Base-by-base conservation (phyloP, 352 stramenopile genomes). In the Pythium biforme region DNA sequence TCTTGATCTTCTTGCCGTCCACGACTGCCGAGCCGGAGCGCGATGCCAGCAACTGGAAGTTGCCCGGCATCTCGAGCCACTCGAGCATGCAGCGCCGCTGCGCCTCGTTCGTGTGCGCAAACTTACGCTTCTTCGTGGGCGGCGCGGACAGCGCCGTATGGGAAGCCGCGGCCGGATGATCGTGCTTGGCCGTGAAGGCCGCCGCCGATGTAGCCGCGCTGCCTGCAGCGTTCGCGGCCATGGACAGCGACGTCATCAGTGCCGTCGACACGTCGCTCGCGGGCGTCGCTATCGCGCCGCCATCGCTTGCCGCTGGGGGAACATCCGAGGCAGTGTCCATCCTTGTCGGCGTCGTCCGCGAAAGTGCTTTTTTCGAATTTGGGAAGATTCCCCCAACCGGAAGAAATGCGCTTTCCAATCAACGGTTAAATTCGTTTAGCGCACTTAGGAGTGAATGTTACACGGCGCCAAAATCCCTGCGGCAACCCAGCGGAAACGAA, bases 31-130 rank as follows among this genome's bases (percentile, higher is more conserved):
- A 20, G 27, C 51, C 47, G 23, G 39, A 48, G 15, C 48, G 53
- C 54, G 48, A 23, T 23, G 72, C 76, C 26, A 88, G 66, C 33
- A 85, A 53, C 29, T 72, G 50, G 48, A 86, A 88, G 64, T 86
- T 79, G 29, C 57, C 64, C 0, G 68, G 64, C 14, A 70, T 62
- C 59, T 88, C 79, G 12, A 88, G 73, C 76, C 76, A 88, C 51
- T 84, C 65, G n/a, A 88, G 58, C 59, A 88, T 70, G 45, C 52
- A 61, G 59, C 72, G 55, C 25, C 75, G 76, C 55, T 88, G 79
- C 37, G 66, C 70, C 10, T 74, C 64, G 5, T 62, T 88, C 59
- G 79, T 84, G 68, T 79, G 79, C 37, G 58, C 64, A 49, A 79
- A 83, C 72, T 80, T 83, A 60, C 75, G 75, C 43, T 62, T 69